These are phyloP conservation scores for Parascedosporium putredinis DNA, from an alignment of 2,329 filamentous ascomycete species.

Conservation along the genomic window DNA sequence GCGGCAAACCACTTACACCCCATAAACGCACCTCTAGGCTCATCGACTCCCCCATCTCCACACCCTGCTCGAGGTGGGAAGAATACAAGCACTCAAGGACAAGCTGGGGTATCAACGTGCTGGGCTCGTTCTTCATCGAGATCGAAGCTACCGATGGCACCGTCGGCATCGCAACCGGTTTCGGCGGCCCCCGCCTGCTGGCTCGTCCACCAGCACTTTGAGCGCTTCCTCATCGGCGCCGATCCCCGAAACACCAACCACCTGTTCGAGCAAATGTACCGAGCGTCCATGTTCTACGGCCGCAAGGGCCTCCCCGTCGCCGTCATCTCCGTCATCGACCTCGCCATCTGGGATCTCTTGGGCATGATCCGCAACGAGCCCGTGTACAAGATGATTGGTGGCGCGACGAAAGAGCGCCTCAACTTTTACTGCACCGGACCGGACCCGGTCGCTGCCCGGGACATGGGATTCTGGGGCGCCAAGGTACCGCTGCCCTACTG, in stretches of 20 bases:
- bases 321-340: constrained; percentile 87
- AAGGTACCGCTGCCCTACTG: constrained; percentile 88
- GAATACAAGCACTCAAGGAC: constrained; percentile 80
- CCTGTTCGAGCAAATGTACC: constrained; percentile 94
- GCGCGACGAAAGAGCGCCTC: constrained; percentile 71
- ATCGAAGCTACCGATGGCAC: constrained; percentile 82
- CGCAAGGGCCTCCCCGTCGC: constrained; percentile 84
- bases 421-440: constrained; percentile 95
- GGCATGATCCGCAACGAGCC: constrained; percentile 88
- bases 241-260: constrained; percentile 87
- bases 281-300: constrained; percentile 91
- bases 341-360: constrained; percentile 84
- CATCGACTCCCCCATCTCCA: constrained; percentile 85
- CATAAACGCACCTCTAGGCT: constrained; percentile 50
- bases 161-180: constrained; percentile 89
- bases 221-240: constrained; percentile 78
- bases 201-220: constrained; percentile 88
- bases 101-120: constrained; percentile 90
- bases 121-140: constrained; percentile 86
- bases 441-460: constrained; percentile 67
- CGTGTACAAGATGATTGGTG: constrained; percentile 89
- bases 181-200: constrained; percentile 91
- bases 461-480: constrained; percentile 81
- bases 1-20: neutral
- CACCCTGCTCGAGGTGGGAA: constrained; percentile 83